Evolutionary conservation across 306 rosid genomes (phyloP).

Genomic region (Vigna radiata): DNA sequence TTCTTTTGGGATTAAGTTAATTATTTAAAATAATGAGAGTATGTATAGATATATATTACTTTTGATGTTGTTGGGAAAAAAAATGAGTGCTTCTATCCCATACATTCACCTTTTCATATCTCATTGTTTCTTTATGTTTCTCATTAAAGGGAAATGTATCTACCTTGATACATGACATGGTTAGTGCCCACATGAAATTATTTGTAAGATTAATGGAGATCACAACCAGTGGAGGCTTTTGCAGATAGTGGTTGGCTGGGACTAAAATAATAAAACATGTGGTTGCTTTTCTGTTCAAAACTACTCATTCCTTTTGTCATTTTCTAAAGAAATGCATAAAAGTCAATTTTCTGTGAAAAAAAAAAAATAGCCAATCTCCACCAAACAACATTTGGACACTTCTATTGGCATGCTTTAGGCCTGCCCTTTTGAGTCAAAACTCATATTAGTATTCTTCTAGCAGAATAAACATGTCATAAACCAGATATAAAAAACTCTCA

Average conservation of each 20-base stretch:
- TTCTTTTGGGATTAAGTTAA: too few relatives aligned
- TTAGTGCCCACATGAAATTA: background rate
- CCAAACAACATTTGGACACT: background rate
- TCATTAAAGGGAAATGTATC: background rate
- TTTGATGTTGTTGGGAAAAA: too few relatives aligned
- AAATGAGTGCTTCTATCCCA: too few relatives aligned
- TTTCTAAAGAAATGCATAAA: constrained; percentile 1
- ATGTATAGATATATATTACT: too few relatives aligned
- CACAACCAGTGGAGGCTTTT: constrained; percentile 1
- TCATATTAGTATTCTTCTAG: background rate
- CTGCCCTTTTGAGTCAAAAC: constrained; percentile 1
- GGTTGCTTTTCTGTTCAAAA: constrained; percentile 17
- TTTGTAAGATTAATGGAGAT: background rate
- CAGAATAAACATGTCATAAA: background rate
- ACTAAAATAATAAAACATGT: background rate
- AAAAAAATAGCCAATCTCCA: constrained; percentile 8
- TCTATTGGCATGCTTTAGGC: constrained; percentile 2
- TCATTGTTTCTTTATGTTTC: too few relatives aligned
- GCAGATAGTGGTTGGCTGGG: background rate
- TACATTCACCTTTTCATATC: too few relatives aligned
- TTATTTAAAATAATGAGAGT: too few relatives aligned
- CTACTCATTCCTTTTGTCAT: constrained; percentile 14
- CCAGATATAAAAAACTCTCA: constrained; percentile 1
- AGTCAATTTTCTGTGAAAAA: constrained; percentile 36
- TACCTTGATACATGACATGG: background rate